Conservation (phyloP, 441 rosid genomes). For the Cnidoscolus chayamansa region DNA sequence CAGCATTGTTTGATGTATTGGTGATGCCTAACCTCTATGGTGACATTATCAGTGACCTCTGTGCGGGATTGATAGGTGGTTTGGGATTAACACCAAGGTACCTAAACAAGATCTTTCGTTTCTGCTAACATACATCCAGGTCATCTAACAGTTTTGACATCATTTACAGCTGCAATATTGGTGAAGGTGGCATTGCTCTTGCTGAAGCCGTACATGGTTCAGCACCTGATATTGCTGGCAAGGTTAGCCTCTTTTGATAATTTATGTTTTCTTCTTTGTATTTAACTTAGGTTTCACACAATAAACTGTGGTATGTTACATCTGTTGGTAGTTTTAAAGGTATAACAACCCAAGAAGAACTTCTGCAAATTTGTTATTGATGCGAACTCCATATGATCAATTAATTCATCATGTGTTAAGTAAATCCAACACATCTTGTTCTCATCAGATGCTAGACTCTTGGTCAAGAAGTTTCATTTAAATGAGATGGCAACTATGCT, state of each 20-base stretch:
- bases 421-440: background rate
- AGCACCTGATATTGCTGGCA: conserved; percentile 99
- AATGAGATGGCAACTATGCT: background rate
- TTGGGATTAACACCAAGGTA: conserved; percentile 98
- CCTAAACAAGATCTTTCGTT: conserved; percentile 15
- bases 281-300: background rate
- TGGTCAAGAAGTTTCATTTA: background rate
- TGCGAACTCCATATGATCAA: background rate
- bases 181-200: conserved; percentile 94
- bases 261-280: conserved; percentile 8
- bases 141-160: conserved; percentile 25
- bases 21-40: conserved; percentile 99
- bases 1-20: conserved; percentile 85
- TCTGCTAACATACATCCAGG: background rate
- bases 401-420: background rate
- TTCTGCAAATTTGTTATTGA: background rate
- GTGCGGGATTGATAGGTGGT: conserved; percentile 94
- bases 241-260: conserved; percentile 50
- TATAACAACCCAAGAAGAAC: background rate
- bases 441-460: background rate
- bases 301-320: background rate
- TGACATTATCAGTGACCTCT: conserved; percentile 95
- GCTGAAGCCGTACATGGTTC: conserved; percentile 99
- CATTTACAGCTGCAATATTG: conserved; percentile 81
- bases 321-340: background rate